Percentiles rank a stretch among this genome's conserved stretches.
Evolutionary conservation across 1,284 basidiomycete genomes (phyloP).

Genomic region (Afroboletus lepidellus): DNA sequence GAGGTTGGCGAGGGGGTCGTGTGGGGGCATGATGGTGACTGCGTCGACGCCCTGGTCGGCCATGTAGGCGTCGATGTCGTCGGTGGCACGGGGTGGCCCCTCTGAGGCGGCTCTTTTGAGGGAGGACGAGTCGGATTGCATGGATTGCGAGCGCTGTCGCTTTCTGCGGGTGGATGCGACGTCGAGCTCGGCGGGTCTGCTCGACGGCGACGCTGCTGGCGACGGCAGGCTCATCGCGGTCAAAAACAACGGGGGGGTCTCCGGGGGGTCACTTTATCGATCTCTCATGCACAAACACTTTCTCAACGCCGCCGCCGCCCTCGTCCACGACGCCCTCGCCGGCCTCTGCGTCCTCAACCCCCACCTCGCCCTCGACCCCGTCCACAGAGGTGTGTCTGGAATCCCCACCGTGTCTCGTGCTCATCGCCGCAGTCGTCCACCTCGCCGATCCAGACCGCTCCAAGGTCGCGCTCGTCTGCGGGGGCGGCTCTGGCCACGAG

Average conservation of each 20-base stretch:
- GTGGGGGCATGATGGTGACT: conserved; percentile 22
- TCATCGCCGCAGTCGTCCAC: conserved; percentile 54
- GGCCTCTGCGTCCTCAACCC: conserved; percentile 76
- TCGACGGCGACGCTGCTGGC: conserved; percentile 35
- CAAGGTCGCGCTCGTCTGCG: conserved; percentile 82
- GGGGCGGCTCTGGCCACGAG: conserved; percentile 91
- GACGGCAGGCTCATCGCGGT: conserved; percentile 35
- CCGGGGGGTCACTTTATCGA: conserved; percentile 41
- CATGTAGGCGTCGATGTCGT: conserved; percentile 75
- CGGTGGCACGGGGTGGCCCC: conserved; percentile 43
- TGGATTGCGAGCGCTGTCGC: conserved; percentile 50
- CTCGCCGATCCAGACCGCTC: conserved; percentile 53
- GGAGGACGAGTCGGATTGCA: conserved; percentile 60
- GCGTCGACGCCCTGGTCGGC: conserved; percentile 50
- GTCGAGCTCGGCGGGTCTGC: conserved; percentile 26
- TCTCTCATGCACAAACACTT: conserved; percentile 54
- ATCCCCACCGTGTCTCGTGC: neutral
- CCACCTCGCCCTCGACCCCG: conserved; percentile 61
- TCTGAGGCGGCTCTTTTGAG: conserved; percentile 70
- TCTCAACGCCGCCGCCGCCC: conserved; percentile 61
- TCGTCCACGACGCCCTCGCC: conserved; percentile 76
- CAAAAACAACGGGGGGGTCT: conserved; percentile 2
- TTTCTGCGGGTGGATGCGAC: conserved; percentile 35
- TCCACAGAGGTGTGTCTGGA: conserved; percentile 54
- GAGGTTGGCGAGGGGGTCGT: conserved; percentile 26